Base-by-base conservation (phyloP, 805 yeast species). In the Candida loeiensis region DNA sequence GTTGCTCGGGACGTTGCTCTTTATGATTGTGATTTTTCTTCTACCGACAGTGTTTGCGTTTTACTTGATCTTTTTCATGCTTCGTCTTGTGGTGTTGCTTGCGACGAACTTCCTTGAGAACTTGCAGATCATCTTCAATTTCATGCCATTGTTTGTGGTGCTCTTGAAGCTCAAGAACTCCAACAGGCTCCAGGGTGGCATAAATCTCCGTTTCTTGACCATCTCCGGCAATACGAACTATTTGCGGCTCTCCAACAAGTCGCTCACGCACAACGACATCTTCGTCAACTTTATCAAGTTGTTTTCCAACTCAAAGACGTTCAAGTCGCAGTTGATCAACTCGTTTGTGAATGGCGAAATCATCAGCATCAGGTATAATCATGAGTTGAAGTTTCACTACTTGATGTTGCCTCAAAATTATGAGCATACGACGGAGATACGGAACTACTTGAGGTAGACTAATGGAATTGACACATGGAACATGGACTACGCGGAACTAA, bases 1-100 rank as follows among this genome's bases (percentile, higher is more conserved):
- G 41, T 65, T 95, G 36, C 64, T 91, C 55, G 99, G 99, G 0
- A 93, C 96, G 2, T 71, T 93, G 41, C 61, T 91, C 13, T 93
- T 93, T 61, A 87, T 91, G 36, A 78, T 90, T 12, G 64, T 86
- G 38, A 63, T 84, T 0, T 85, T 89, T 49, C 65, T 95, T 24
- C 59, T 89, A 36, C 99, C 99, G 1, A 93, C 99, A 0, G 83
- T 88, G 2, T 57, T 82, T 49, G 93, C 93, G 11, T 93, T 90
- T 56, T 93, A 93, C 55, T 49, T 80, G 13, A 76, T 82, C 16
- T 91, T 89, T 59, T 83, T 86, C 4, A 45, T 72, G 0, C 66
- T 81, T 4, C 68, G 89, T 40, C 53, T 88, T 25, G 46, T 70
- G 0, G 69, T 78, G 3, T 62, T 86, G 30, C 40, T 67, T 2